phyloP scores from a whole-genome alignment of 768 basidiomycete species.

The Candolleomyces efflorescens region DNA sequence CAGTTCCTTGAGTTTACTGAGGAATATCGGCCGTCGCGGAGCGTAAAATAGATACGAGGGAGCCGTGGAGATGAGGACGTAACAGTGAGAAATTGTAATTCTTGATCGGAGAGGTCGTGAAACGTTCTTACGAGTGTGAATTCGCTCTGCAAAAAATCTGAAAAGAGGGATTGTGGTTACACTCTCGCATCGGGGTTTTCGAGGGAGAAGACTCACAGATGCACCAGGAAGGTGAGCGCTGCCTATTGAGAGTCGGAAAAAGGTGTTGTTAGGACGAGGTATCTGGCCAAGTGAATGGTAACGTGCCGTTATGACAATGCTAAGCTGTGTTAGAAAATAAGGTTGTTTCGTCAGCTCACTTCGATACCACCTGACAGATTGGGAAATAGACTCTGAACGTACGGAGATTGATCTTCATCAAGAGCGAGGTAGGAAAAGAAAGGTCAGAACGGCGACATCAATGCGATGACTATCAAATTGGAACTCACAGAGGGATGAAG shows the following conservation, averaged over 20 bases:
- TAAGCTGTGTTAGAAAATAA: conserved; percentile 1
- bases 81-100: background rate
- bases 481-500: conserved; percentile 9
- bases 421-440: no score
- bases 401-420: conserved; percentile 6
- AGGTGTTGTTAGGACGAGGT: background rate
- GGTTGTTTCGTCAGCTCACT: background rate
- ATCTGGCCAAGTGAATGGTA: background rate
- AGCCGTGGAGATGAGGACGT: background rate
- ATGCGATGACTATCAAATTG: background rate
- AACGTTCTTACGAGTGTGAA: conserved; percentile 3
- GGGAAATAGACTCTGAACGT: background rate
- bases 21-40: background rate
- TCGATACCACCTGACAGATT: background rate
- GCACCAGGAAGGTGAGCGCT: conserved; percentile 8
- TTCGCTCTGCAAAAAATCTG: conserved; percentile 10
- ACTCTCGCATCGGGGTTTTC: background rate
- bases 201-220: conserved; percentile 3
- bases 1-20: conserved; percentile 4
- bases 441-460: no score
- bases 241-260: background rate
- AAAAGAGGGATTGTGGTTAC: background rate
- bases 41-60: background rate
- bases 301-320: conserved; percentile 9
- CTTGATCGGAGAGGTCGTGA: background rate